Conservation (phyloP, 345 rosid genomes). For the Orychophragmus violaceus region DNA sequence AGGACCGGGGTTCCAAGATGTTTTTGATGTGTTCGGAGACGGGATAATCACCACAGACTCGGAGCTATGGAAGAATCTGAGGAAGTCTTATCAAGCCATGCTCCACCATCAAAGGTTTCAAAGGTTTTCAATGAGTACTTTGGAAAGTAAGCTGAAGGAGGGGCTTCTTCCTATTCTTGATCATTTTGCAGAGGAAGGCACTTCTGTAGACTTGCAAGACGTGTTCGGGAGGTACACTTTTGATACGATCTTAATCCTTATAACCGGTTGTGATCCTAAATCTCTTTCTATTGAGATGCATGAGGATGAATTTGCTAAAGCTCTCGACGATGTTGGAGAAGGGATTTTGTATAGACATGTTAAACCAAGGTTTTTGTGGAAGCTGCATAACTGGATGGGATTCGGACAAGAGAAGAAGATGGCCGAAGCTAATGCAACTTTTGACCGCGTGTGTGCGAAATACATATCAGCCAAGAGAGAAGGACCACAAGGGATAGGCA, state of each 20-base stretch:
- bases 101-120: constrained; percentile 10
- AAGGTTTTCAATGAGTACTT: neutral
- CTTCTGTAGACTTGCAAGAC: constrained; percentile 42
- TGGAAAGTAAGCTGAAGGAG: neutral
- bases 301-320: constrained; percentile 31
- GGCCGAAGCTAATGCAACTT: constrained; percentile 19
- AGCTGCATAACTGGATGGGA: constrained; percentile 20
- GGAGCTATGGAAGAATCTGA: constrained; percentile 17
- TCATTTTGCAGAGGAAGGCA: neutral
- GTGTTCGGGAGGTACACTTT: constrained; percentile 45
- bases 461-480: neutral
- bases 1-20: constrained; percentile 14
- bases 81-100: neutral
- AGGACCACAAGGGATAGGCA: neutral
- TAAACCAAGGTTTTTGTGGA: constrained; percentile 29
- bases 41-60: constrained; percentile 23
- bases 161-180: neutral
- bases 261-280: constrained; percentile 49
- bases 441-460: neutral
- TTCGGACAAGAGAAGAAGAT: no score
- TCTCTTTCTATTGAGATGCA: constrained; percentile 31
- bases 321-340: constrained; percentile 30
- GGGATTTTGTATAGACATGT: constrained; percentile 3
- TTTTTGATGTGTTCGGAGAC: constrained; percentile 12
- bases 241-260: constrained; percentile 41